phyloP scores from a whole-genome alignment of 2,329 filamentous ascomycete genomes.

The Nothomitra cinnamomea region DNA sequence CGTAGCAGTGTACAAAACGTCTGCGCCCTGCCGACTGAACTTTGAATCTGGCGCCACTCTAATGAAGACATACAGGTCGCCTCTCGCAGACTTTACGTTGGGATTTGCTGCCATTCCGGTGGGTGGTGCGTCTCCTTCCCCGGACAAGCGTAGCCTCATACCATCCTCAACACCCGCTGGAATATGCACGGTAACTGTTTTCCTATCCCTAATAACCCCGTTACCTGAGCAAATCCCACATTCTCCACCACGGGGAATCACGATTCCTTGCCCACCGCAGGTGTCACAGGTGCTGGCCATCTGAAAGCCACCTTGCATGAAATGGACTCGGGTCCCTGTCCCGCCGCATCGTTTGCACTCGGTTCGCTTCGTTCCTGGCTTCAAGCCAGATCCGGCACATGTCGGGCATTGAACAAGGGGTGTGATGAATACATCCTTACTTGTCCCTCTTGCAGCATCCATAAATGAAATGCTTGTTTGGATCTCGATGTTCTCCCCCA shows the following conservation, averaged over 20 bases:
- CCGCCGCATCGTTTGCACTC: conserved; percentile 71
- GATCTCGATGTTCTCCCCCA: conserved; percentile 94
- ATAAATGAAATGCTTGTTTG: conserved; percentile 87
- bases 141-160: conserved; percentile 73
- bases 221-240: conserved; percentile 67
- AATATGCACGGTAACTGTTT: conserved; percentile 77
- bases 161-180: conserved; percentile 92
- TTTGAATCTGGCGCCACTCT: conserved; percentile 77
- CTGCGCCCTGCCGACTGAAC: conserved; percentile 73
- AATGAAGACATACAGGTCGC: conserved; percentile 84
- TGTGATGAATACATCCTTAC: conserved; percentile 73
- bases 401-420: conserved; percentile 68
- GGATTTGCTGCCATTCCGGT: conserved; percentile 52
- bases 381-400: conserved; percentile 71
- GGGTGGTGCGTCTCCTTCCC: conserved; percentile 72
- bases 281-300: conserved; percentile 77
- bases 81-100: conserved; percentile 48
- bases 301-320: conserved; percentile 86
- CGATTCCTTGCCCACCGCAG: conserved; percentile 64
- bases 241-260: conserved; percentile 62
- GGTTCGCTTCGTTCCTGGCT: conserved; percentile 55
- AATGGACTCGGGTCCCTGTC: conserved; percentile 71
- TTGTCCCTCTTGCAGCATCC: conserved; percentile 84
- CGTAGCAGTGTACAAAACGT: conserved; percentile 81
- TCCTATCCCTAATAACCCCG: conserved; percentile 68